These are phyloP conservation scores for Populus hybrid DNA, from an alignment of 441 rosid genomes.

Conservation along the genomic window DNA sequence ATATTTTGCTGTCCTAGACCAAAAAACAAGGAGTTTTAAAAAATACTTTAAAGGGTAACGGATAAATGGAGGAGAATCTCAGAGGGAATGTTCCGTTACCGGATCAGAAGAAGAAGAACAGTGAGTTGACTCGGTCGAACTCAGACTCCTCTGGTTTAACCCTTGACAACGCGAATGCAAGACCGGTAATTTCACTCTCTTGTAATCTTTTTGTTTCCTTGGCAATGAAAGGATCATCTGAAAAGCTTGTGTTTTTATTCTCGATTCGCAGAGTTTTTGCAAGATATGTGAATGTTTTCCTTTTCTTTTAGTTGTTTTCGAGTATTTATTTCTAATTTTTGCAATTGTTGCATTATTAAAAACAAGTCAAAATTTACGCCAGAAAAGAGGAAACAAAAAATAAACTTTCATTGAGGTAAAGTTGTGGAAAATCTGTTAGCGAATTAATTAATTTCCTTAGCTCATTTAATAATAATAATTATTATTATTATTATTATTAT, in stretches of 20 bases:
- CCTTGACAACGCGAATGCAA: slow-evolving; percentile 28
- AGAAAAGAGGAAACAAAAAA: background rate
- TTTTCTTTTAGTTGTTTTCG: background rate
- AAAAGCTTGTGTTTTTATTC: background rate
- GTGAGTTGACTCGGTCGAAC: slow-evolving; percentile 32
- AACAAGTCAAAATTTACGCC: background rate
- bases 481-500: too few relatives aligned
- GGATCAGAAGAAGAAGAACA: slow-evolving; percentile 32
- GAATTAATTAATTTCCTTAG: background rate
- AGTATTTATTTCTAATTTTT: background rate
- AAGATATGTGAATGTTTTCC: background rate
- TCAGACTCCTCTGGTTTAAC: slow-evolving; percentile 45
- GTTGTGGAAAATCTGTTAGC: background rate
- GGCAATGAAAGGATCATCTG: background rate
- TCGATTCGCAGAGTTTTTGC: background rate
- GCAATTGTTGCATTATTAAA: background rate
- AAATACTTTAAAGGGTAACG: background rate
- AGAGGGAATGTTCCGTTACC: slow-evolving; percentile 17
- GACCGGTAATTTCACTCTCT: slow-evolving; percentile 27
- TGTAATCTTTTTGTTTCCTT: background rate
- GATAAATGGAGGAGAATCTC: slow-evolving; percentile 14
- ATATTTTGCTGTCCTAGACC: background rate
- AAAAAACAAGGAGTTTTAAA: background rate
- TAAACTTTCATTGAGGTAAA: background rate
- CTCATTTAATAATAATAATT: too few relatives aligned